Base-by-base conservation (phyloP, 2,329 filamentous ascomycete genomes). In the Lasiodiplodia theobromae region DNA sequence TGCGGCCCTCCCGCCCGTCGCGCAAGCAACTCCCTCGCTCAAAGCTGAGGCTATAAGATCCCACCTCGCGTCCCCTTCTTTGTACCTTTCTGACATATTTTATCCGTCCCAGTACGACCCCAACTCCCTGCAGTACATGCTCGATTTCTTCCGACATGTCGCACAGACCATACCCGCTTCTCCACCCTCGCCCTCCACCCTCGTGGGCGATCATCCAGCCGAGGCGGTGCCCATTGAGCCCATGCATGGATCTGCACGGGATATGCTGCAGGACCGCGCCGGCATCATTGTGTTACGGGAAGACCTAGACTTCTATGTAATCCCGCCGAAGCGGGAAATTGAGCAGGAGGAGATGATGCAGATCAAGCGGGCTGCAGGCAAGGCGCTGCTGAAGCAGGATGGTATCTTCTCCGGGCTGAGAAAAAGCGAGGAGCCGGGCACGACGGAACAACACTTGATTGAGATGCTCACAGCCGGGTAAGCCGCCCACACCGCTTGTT, bases 381-480 rank as follows among this genome's bases (percentile, higher is more conserved):
- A 88, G 73, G 92, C 93, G n/a, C 82, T 99, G 72, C 86, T 97
- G 73, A 88, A 89, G 77, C 96, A 99, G 80, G 89, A 94, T 74
- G 96, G 96, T 58, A 99, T 99, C 74, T 99, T 99, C 79, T 97
- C 94, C 3, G 96, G 96, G 0, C 83, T 99, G 57, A 92, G 96
- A 80, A 93, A 95, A 78, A 98, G 95, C 75, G 94, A 99, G 74
- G 96, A 99, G 81, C 91, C 92, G 21, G 96, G 96, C 23, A 97
- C 95, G 21, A 99, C 96, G 0, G 96, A 99, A 81, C 96, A 97
- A 73, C 96, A 99, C 84, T 86, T 99, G 49, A 99, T 99, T 76
- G 96, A 99, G 84, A 99, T 99, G 96, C 82, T 99, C 81, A 99
- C 96, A 67, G 96, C 96, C 77, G 96, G 95, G 95, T 98, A 86